Base-by-base conservation (phyloP, 768 basidiomycete species). In the Pleurotus tuber-regium region DNA sequence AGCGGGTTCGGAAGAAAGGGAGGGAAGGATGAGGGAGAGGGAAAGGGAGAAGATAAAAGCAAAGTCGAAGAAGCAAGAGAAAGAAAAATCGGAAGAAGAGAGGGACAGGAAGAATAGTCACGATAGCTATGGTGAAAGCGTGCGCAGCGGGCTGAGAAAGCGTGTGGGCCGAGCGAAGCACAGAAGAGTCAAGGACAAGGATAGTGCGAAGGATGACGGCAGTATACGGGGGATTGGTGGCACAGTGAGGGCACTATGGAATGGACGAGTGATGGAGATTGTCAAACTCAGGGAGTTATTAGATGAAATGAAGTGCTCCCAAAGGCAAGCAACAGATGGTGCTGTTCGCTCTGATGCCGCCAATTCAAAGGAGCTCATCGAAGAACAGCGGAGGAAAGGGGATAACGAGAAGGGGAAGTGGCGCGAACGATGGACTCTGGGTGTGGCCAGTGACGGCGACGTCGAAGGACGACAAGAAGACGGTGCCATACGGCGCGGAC, bases 61-160 rank as follows among this genome's bases (percentile, higher is more conserved):
- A 63, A 76, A 1, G 84, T 86, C 58, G 57, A 86, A 25, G 77
- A 70, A 7, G 64, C 79, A 12, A 59, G 74, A 33, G 70, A 70
- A 28, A 70, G 74, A 33, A 70, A 70, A 28, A 70, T 69, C 50
- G 70, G 71, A 25, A 56, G 56, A 39, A 57, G 57, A 18, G 61
- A 61, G 49, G 51, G 51, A 29, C 50, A 58, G 50, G 43, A 58
- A 51, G 59, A 39, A 10, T 23, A 48, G 46, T 35, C 29, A 21
- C n/a, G 40, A 56, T 54, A 19, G 65, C 43, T 49, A 59, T 54
- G 58, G 64, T 55, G 54, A 61, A 56, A 52, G 60, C 28, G 62
- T 66, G 48, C 61, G 63, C 43, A 53, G 59, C 16, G 51, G 52
- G 42, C 40, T 51, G 40, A 5, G 53, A 43, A 35, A 48, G 12